These are phyloP conservation scores for Chlamydomonas eustigma DNA, from an alignment of 139 green algal genomes.

Conservation along the genomic window DNA sequence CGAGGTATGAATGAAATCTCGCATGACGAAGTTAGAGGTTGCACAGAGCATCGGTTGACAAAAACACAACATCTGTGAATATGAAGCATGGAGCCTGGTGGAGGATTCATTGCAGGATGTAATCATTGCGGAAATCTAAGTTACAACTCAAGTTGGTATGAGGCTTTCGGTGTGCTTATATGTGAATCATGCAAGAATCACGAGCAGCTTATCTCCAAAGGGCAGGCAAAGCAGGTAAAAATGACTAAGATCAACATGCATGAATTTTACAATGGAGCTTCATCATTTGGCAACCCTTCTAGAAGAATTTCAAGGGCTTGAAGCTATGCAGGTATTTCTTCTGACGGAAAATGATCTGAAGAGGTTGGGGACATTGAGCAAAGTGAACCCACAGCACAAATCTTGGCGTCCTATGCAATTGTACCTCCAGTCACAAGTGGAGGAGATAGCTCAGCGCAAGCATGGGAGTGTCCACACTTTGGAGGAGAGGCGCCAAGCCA, in stretches of 20 bases:
- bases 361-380: slow-evolving; percentile 48
- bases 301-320: no score
- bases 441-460: slow-evolving; percentile 9
- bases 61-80: no score
- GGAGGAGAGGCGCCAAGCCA: background rate
- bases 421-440: slow-evolving; percentile 55
- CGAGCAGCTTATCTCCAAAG: slow-evolving; percentile 22
- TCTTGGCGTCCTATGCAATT: slow-evolving; percentile 62
- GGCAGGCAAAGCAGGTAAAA: slow-evolving; percentile 8
- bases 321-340: slow-evolving; percentile 27
- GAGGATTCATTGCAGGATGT: no score
- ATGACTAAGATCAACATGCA: no score
- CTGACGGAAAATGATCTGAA: slow-evolving; percentile 57
- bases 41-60: no score
- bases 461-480: background rate
- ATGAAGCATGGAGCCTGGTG: no score
- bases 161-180: slow-evolving; percentile 12
- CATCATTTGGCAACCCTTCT: no score
- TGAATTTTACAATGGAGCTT: no score
- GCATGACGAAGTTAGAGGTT: no score
- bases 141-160: slow-evolving; percentile 8
- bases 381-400: slow-evolving; percentile 61
- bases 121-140: slow-evolving; percentile 12
- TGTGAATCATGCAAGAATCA: slow-evolving; percentile 12
- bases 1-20: no score